A percentile compares a stretch with the other conserved stretches of the same genome.
phyloP scores from a whole-genome alignment of 2,329 filamentous ascomycete genomes.

The Diaporthe longicolla region DNA sequence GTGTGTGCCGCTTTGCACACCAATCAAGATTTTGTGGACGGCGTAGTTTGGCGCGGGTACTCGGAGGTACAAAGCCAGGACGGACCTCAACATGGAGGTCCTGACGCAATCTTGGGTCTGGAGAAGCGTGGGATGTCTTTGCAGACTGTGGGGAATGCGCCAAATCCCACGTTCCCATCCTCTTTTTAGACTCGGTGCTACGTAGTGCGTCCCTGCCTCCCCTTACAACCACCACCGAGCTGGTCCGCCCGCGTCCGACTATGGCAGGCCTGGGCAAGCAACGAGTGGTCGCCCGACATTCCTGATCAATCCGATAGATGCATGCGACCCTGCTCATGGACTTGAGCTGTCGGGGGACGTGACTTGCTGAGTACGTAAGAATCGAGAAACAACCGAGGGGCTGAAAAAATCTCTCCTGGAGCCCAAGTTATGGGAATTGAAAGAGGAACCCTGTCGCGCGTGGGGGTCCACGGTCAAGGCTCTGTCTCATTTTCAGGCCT shows the following conservation, averaged over 20 bases:
- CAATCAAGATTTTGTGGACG: slow-evolving; percentile 13
- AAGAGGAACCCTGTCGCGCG: slow-evolving; percentile 29
- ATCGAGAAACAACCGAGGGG: neutral
- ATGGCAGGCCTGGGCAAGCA: slow-evolving; percentile 7
- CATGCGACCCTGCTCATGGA: slow-evolving; percentile 7
- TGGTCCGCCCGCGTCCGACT: slow-evolving; percentile 5
- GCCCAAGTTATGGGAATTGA: slow-evolving; percentile 5
- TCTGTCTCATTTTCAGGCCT: slow-evolving; percentile 29
- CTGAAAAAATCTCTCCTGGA: slow-evolving; percentile 5
- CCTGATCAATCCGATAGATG: slow-evolving; percentile 13
- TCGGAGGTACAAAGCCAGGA: slow-evolving; percentile 31
- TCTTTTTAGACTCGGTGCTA: slow-evolving; percentile 33
- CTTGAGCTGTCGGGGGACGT: neutral
- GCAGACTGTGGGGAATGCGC: slow-evolving; percentile 40
- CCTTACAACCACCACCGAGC: slow-evolving; percentile 7
- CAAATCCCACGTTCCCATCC: slow-evolving; percentile 34
- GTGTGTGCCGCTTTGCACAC: slow-evolving; percentile 2
- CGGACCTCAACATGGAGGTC: slow-evolving; percentile 32
- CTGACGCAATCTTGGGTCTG: slow-evolving; percentile 43
- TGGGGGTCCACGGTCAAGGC: slow-evolving; percentile 37
- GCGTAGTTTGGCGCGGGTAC: slow-evolving; percentile 34
- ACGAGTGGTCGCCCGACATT: slow-evolving; percentile 19
- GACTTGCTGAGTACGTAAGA: slow-evolving; percentile 29
- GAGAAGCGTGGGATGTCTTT: slow-evolving; percentile 42
- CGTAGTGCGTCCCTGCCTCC: slow-evolving; percentile 12